phyloP scores from a whole-genome alignment of 2,329 filamentous ascomycete genomes.

The Penicillium polonicum region DNA sequence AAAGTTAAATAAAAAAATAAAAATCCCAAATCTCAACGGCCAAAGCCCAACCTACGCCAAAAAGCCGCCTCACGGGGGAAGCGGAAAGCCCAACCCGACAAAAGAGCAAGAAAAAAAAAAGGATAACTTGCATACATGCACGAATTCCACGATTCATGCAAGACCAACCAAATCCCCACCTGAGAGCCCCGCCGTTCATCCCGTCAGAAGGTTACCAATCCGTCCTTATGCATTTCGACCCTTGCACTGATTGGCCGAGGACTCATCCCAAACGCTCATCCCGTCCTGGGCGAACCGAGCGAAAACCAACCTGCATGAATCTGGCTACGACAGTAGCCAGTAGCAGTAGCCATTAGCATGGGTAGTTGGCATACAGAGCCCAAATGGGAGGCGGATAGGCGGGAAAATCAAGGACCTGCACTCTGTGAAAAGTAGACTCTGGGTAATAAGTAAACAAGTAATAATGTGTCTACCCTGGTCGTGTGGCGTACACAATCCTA shows the following conservation, averaged over 20 bases:
- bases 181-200: slow-evolving; percentile 25
- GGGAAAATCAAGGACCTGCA: not conserved
- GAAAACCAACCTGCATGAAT: not conserved
- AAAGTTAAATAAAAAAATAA: no score
- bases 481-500: not conserved
- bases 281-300: not conserved
- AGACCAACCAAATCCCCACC: slow-evolving; percentile 1
- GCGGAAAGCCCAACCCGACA: slow-evolving; percentile 1
- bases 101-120: not conserved
- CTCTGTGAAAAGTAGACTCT: no score
- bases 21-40: not conserved
- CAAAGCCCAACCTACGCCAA: not conserved
- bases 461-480: no score
- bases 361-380: not conserved
- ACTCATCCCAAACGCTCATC: slow-evolving; percentile 4
- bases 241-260: slow-evolving; percentile 11
- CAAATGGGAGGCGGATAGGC: not conserved
- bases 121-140: not conserved
- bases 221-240: slow-evolving; percentile 4
- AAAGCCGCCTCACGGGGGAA: not conserved
- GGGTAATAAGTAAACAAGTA: no score
- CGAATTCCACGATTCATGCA: slow-evolving; percentile 9
- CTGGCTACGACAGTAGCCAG: not conserved
- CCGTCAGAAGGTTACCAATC: slow-evolving; percentile 21
- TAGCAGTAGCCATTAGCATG: not conserved